These are phyloP conservation scores for Amesomyces nigricolor DNA, from an alignment of 2,329 filamentous ascomycete genomes.

Conservation along the genomic window DNA sequence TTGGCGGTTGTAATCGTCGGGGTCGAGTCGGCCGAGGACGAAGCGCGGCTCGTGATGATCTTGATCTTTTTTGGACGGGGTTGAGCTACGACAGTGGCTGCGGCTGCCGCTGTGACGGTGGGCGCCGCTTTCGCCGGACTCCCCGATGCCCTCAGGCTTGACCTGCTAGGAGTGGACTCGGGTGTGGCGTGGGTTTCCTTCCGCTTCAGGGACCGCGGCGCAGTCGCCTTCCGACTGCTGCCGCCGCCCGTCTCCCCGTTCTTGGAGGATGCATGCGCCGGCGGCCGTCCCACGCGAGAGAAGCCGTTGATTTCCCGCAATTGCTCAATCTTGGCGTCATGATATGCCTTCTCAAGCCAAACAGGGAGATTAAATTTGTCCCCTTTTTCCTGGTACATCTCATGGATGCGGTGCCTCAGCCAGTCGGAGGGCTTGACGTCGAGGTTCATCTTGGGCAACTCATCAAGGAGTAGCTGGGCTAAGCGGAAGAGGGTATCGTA, in stretches of 20 bases:
- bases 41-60: constrained; percentile 2
- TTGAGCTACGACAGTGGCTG: not conserved
- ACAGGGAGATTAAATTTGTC: constrained; percentile 46
- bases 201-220: constrained; percentile 22
- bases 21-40: not conserved
- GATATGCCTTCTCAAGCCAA: constrained; percentile 50
- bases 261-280: constrained; percentile 37
- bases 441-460: constrained; percentile 49
- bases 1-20: not conserved
- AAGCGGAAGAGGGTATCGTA: constrained; percentile 55
- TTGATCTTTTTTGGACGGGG: constrained; percentile 15
- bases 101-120: not conserved
- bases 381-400: constrained; percentile 41
- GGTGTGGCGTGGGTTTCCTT: constrained; percentile 24
- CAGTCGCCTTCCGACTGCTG: constrained; percentile 19
- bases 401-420: constrained; percentile 52
- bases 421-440: constrained; percentile 50
- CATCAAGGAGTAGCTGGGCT: constrained; percentile 44
- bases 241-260: constrained; percentile 21
- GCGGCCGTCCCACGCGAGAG: constrained; percentile 53
- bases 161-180: constrained; percentile 15
- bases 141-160: not conserved
- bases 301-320: constrained; percentile 49
- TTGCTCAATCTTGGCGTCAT: constrained; percentile 46
- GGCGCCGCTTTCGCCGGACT: not conserved